These are phyloP conservation scores for Herpetospermum pedunculosum DNA, from an alignment of 306 rosid genomes.

Conservation along the genomic window DNA sequence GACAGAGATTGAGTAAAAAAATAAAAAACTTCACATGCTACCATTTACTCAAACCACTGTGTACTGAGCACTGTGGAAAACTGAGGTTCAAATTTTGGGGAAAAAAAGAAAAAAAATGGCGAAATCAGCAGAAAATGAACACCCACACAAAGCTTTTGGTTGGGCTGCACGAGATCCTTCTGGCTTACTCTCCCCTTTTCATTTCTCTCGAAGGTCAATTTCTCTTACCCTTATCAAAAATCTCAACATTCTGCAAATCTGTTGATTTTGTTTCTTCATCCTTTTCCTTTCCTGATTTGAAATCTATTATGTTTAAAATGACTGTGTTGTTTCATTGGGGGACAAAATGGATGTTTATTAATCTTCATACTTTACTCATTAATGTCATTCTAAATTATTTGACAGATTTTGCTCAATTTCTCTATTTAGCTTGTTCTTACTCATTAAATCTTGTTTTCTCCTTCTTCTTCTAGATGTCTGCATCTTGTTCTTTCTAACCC, in stretches of 20 bases:
- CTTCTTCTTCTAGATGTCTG: no score
- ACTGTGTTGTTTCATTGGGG: neutral
- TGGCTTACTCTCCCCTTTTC: slow-evolving; percentile 25
- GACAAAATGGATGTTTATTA: no score
- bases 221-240: neutral
- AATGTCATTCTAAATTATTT: no score
- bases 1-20: no score
- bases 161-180: slow-evolving; percentile 32
- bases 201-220: slow-evolving; percentile 24
- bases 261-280: neutral
- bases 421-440: no score
- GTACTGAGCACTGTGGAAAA: neutral
- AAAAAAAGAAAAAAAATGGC: slow-evolving; percentile 9
- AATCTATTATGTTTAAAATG: neutral
- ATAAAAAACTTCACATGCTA: no score
- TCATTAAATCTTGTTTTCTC: no score
- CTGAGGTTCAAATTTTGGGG: neutral
- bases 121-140: slow-evolving; percentile 26
- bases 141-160: slow-evolving; percentile 26
- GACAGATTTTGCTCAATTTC: no score
- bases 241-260: neutral
- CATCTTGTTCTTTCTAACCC: no score
- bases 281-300: neutral
- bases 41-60: no score
- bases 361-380: no score